Evolutionary conservation across 2,329 filamentous ascomycete genomes (phyloP), one percentile per base, ranked within the genome.

Genomic region (Pyrenophora graminea): DNA sequence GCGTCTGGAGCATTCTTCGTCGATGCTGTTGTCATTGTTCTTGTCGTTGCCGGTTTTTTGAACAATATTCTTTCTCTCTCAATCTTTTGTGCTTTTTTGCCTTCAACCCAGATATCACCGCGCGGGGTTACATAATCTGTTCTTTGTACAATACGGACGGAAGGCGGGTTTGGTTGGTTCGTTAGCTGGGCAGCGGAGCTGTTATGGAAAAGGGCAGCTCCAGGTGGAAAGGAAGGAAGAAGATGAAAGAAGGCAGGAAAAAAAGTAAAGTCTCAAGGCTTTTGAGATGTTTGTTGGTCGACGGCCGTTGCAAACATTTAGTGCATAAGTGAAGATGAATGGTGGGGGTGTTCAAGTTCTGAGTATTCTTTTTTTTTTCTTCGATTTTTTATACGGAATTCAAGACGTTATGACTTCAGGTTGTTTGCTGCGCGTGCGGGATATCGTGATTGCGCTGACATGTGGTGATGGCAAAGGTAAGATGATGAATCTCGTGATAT

Each of bases 401-500:
- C 43, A 67, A 68, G 62, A 68, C 49, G 63, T 67, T 64, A 68
- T 67, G 65, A 68, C 62, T 64, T 66, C 52, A 40, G 34, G 18
- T 31, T 9, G 15, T 34, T 31, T 45, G 9, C 10, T 30, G 9
- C 10, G 9, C 10, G 27, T 30, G 8, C 12, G 9, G 3, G 10
- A 30, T 30, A 25, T 9, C 23, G 8, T 25, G 23, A 9, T 25
- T 25, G 6, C 4, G 23, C 23, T 25, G 23, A 6, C 23, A 3
- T 25, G 23, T 5, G 6, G 23, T 25, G 23, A 25, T 25, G 23
- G 6, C 23, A 25, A 25, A 25, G 23, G 23, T 8, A 25, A 25
- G 23, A 25, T 7, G 23, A 25, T 25, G 6, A 25, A 9, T 25
- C 23, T 25, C 19, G 23, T 25, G 23, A 9, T 25, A 5, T 25